Conservation (phyloP, 2,329 filamentous ascomycete genomes). For the Penicillium sp. region DNA sequence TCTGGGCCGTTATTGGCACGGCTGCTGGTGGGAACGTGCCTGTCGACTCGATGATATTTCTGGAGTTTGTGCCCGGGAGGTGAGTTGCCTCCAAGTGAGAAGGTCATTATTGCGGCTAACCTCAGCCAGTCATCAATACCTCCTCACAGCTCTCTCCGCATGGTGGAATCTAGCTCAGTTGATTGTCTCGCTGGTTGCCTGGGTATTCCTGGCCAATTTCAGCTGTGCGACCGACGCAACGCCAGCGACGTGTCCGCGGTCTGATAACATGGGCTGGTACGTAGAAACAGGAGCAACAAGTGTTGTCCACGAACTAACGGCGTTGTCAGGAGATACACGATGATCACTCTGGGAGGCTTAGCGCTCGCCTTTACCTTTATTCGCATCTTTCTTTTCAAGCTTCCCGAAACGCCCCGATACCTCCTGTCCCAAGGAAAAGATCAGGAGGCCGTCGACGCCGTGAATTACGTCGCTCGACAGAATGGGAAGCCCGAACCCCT, state of each 20-base stretch:
- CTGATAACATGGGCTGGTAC: conserved; percentile 33
- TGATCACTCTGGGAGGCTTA: conserved; percentile 28
- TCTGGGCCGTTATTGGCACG: conserved; percentile 31
- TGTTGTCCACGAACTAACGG: not conserved
- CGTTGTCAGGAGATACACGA: conserved; percentile 24
- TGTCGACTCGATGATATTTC: conserved; percentile 30
- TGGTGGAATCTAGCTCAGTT: conserved; percentile 53
- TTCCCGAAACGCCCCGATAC: conserved; percentile 32
- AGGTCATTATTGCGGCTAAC: too few relatives aligned
- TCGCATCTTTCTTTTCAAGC: conserved; percentile 29
- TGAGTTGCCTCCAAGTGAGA: conserved; percentile 2
- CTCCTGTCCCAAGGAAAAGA: conserved; percentile 38
- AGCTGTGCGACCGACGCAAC: conserved; percentile 27
- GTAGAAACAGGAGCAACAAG: not conserved
- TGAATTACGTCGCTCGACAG: conserved; percentile 40
- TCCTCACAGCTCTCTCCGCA: conserved; percentile 41
- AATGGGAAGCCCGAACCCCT: conserved; percentile 29
- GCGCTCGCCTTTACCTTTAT: conserved; percentile 27
- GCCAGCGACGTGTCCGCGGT: conserved; percentile 20
- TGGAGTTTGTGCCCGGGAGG: conserved; percentile 31
- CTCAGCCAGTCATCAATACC: conserved; percentile 24
- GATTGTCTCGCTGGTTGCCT: conserved; percentile 28
- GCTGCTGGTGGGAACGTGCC: conserved; percentile 30
- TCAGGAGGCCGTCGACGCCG: conserved; percentile 47
- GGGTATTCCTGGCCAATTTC: conserved; percentile 32